phyloP scores from a whole-genome alignment of 1,284 basidiomycete species.

The Puccinia horiana region DNA sequence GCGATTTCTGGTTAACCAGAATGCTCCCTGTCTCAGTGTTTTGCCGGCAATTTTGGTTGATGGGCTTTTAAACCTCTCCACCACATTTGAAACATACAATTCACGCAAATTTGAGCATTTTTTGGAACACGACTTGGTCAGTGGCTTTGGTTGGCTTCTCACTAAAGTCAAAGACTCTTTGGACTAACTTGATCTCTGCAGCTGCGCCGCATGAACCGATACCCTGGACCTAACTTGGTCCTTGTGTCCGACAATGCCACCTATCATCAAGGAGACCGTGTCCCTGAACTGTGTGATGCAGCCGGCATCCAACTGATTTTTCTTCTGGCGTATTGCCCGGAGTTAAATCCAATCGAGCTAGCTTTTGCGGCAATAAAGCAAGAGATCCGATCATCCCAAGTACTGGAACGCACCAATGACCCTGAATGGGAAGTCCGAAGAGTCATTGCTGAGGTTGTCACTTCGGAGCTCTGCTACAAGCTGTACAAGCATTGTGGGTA shows the following conservation, averaged over 20 bases:
- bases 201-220: neutral
- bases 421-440: no score
- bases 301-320: neutral
- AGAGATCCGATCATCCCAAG: no score
- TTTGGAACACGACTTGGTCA: neutral
- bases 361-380: neutral
- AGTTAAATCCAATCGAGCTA: slow-evolving; percentile 23
- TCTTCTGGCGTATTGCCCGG: slow-evolving; percentile 20
- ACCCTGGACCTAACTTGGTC: neutral
- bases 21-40: neutral
- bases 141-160: no score
- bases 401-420: no score
- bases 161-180: no score
- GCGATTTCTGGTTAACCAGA: neutral
- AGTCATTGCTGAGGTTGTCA: no score
- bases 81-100: neutral
- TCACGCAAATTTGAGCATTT: neutral
- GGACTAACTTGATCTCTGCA: neutral
- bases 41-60: neutral
- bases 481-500: no score
- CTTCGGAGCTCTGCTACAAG: no score
- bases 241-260: neutral
- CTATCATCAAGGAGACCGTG: neutral
- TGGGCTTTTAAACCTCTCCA: neutral
- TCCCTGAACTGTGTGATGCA: neutral